A percentile compares a stretch with the other conserved stretches of the same genome.
phyloP scores from a whole-genome alignment of 352 stramenopile genomes.

The Aphanomyces astaci region DNA sequence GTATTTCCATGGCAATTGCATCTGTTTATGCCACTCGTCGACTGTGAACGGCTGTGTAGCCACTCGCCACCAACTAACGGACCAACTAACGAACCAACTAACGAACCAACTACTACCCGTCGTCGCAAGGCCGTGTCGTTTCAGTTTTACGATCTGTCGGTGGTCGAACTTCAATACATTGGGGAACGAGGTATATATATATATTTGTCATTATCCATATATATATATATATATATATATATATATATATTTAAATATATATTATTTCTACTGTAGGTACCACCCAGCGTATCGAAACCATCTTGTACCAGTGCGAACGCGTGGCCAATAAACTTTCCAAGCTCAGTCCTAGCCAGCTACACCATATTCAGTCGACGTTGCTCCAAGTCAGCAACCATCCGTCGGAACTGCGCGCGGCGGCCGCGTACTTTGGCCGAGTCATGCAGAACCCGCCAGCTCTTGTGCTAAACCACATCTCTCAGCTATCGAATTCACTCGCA shows the following conservation, averaged over 20 bases:
- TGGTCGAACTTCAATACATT: constrained; percentile 4
- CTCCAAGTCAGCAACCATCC: not conserved
- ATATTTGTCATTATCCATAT: not conserved
- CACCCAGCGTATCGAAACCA: constrained; percentile 2
- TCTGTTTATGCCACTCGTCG: not conserved
- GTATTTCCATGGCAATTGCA: not conserved
- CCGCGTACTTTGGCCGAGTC: not conserved
- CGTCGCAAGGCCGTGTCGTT: not conserved
- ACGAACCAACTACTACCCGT: not conserved
- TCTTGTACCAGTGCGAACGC: constrained; percentile 5
- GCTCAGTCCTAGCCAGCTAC: not conserved
- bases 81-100: no score
- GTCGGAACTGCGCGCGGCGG: not conserved
- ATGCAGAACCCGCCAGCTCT: constrained; percentile 25
- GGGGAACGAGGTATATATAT: not conserved
- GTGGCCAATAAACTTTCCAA: not conserved
- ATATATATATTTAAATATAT: no score
- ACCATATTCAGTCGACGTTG: not conserved
- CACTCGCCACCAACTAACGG: not conserved
- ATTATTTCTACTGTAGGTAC: not conserved
- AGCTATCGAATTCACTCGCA: constrained; percentile 41
- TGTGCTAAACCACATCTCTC: constrained; percentile 45
- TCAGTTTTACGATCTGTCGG: not conserved
- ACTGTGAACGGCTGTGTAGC: not conserved
- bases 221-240: not conserved